Percentiles rank a stretch among this genome's conserved stretches.
Conservation (phyloP, 2,329 filamentous ascomycete species). For the Fonsecaea erecta region DNA sequence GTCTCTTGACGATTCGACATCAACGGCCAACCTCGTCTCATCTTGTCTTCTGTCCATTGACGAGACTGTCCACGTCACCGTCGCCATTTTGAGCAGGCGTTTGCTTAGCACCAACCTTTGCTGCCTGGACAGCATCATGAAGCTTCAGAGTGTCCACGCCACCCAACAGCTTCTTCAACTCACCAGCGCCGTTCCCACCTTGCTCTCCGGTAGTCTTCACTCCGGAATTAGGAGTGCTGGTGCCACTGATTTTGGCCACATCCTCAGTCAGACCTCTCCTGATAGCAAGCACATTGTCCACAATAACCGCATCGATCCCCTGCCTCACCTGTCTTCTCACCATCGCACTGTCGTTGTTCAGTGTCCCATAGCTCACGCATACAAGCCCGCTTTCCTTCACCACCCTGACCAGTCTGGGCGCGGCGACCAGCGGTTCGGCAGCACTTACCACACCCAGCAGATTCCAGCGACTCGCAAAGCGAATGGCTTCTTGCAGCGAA, state of each 20-base stretch:
- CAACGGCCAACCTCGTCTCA: background rate
- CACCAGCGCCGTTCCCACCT: background rate
- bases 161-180: conserved; percentile 18
- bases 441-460: conserved; percentile 86
- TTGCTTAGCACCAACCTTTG: background rate
- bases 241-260: conserved; percentile 14
- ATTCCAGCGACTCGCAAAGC: conserved; percentile 95
- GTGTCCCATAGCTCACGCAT: conserved; percentile 88
- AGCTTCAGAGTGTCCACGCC: conserved; percentile 29
- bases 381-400: conserved; percentile 94
- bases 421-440: conserved; percentile 86
- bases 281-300: conserved; percentile 91
- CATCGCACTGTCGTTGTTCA: conserved; percentile 86
- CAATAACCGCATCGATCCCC: conserved; percentile 96
- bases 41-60: background rate
- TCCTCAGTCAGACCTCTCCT: conserved; percentile 77
- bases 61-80: background rate
- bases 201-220: background rate
- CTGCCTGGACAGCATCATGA: conserved; percentile 9
- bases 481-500: conserved; percentile 91
- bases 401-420: conserved; percentile 84
- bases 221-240: background rate
- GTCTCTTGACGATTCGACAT: background rate
- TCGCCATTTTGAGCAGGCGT: background rate
- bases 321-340: conserved; percentile 92